A percentile compares a stretch with the other conserved stretches of the same genome.
These are phyloP conservation scores for Chlorella sorokiniana DNA, from an alignment of 139 green algal species.

Conservation along the genomic window DNA sequence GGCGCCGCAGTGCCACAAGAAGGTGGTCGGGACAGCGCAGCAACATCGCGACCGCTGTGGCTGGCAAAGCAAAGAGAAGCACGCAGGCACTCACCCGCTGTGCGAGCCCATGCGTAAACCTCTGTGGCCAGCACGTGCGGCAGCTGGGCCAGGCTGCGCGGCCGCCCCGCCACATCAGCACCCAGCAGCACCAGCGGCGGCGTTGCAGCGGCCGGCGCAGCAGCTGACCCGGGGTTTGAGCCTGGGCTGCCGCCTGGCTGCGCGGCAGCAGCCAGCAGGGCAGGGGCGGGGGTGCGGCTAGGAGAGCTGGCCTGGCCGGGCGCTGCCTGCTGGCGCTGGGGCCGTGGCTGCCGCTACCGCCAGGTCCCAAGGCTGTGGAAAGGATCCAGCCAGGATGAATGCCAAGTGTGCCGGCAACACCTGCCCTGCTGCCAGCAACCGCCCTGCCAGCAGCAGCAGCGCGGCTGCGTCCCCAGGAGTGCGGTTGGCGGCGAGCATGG, in stretches of 20 bases:
- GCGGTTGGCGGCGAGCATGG: constrained; percentile 68
- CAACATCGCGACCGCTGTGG: neutral
- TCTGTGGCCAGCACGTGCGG: constrained; percentile 73
- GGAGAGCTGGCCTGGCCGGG: neutral
- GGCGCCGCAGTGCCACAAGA: too few relatives aligned
- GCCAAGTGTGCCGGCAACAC: constrained; percentile 72
- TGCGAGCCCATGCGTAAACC: constrained; percentile 71
- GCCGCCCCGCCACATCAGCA: constrained; percentile 41
- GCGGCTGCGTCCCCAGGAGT: constrained; percentile 55
- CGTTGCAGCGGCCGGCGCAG: too few relatives aligned
- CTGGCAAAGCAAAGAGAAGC: neutral
- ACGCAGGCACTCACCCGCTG: constrained; percentile 31
- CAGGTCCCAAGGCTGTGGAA: constrained; percentile 38
- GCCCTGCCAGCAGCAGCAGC: constrained; percentile 62
- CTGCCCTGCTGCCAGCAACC: constrained; percentile 36
- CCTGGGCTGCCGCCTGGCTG: neutral
- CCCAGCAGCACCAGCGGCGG: constrained; percentile 65
- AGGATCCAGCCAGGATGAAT: constrained; percentile 68
- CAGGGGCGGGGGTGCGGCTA: neutral
- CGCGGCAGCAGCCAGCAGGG: neutral
- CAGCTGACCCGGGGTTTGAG: too few relatives aligned
- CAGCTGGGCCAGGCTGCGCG: constrained; percentile 47
- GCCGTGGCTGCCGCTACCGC: neutral
- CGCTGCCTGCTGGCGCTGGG: neutral
- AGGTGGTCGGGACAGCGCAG: too few relatives aligned